Base-by-base conservation (phyloP, 1,284 basidiomycete species). In the Leccinum variabile region DNA sequence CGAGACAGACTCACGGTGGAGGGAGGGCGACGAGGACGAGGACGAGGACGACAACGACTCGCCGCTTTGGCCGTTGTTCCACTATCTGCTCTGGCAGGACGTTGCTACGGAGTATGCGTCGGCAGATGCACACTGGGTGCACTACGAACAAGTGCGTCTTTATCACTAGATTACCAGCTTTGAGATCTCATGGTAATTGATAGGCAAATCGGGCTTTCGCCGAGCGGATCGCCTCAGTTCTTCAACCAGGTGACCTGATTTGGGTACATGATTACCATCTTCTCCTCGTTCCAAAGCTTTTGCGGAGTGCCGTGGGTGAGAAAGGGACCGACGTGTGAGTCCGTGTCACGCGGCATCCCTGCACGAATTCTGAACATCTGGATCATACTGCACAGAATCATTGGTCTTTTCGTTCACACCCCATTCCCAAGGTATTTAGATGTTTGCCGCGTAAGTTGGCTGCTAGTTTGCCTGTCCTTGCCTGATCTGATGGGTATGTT, bases 61-160 rank as follows among this genome's bases (percentile, higher is more conserved):
- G 22, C 22, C 22, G 22, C 22, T 99, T 57, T 99, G 97, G 97
- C 97, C 97, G 0, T 81, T 98, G 32, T 97, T 99, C 85, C 97
- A 99, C 80, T 99, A 99, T 76, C 85, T 99, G 62, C 89, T 98
- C 61, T 98, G 95, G 95, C 94, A 97, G 76, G 96, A 97, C 74
- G 94, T 92, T 61, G 88, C 90, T 1, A 88, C 87, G 33, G 90
- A 92, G 72, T 88, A 88, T 66, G 86, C 89, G 8, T 88, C 88
- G 13, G 88, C 88, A n/a, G 96, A 98, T 72, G 81, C 86, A 5
- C 85, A 94, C 70, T 99, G 95, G 63, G 64, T 63, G 7, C 68
- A 76, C 44, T 73, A 73, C 33, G 72, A 75, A 35, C 69, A 65
- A 63, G 72, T 72, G 37, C 39, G 70, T 50, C 30, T 32, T 39